Conservation (phyloP, 495 filamentous ascomycete genomes). For the Podospora didyma region DNA sequence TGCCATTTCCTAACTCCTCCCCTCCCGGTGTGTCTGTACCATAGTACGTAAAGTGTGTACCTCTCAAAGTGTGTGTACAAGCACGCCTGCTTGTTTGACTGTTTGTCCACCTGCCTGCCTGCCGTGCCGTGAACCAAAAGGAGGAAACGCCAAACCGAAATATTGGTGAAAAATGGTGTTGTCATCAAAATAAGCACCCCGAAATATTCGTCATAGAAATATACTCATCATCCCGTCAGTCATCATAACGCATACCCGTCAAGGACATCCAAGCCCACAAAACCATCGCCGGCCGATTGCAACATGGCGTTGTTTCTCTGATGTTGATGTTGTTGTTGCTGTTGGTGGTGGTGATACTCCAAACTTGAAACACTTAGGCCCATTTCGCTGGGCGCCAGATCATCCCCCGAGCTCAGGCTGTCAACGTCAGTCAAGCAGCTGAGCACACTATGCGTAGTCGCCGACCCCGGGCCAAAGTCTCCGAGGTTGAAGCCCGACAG, state of each 20-base stretch:
- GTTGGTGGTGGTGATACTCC: constrained; percentile 19
- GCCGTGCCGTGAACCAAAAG: too few species aligned
- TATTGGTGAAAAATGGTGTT: too few species aligned
- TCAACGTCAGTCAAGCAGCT: constrained; percentile 72
- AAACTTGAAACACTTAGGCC: constrained; percentile 32
- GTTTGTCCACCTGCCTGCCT: too few species aligned
- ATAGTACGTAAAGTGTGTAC: too few species aligned
- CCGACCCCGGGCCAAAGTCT: constrained; percentile 36
- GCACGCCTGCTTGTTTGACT: too few species aligned
- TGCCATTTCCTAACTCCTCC: too few species aligned
- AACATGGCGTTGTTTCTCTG: too few species aligned
- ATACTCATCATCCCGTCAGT: neutral
- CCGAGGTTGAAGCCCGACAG: constrained; percentile 43
- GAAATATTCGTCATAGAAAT: neutral
- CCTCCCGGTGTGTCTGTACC: too few species aligned
- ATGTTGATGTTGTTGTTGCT: neutral
- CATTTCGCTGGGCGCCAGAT: constrained; percentile 33
- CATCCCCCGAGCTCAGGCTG: constrained; percentile 57
- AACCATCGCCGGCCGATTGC: neutral
- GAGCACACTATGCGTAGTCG: constrained; percentile 60
- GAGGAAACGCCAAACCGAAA: neutral
- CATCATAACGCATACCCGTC: neutral
- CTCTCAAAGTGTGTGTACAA: too few species aligned
- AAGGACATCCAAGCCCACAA: neutral
- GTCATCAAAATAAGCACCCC: too few species aligned